A percentile compares a stretch with the other conserved stretches of the same genome.
phyloP scores from a whole-genome alignment of 257 asterid genomes.

The Galeopsis tetrahit region DNA sequence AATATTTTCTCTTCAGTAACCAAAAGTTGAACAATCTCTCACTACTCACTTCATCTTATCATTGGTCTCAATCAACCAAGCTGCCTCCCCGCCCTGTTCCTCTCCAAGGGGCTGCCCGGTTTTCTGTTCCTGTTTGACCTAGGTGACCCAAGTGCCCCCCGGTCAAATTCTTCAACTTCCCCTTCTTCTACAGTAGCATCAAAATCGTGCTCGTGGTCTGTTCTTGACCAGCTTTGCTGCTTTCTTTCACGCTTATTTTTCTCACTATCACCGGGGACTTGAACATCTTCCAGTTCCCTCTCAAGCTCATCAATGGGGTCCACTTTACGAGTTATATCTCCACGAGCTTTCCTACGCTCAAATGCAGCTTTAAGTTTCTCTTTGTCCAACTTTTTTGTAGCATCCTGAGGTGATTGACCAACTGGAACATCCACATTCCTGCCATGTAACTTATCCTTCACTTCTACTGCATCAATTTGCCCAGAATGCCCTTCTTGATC shows the following conservation, averaged over 20 bases:
- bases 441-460: slow-evolving; percentile 52
- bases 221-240: slow-evolving; percentile 49
- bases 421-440: slow-evolving; percentile 46
- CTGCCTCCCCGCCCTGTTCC: slow-evolving; percentile 26
- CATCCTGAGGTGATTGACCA: slow-evolving; percentile 59
- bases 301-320: slow-evolving; percentile 79
- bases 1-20: neutral
- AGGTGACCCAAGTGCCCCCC: slow-evolving; percentile 55
- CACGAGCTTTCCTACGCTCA: slow-evolving; percentile 73
- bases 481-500: slow-evolving; percentile 42
- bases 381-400: slow-evolving; percentile 56
- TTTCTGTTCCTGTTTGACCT: slow-evolving; percentile 56
- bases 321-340: slow-evolving; percentile 55
- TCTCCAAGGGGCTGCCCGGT: slow-evolving; percentile 61
- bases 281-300: slow-evolving; percentile 82
- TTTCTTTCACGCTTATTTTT: slow-evolving; percentile 53
- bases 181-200: slow-evolving; percentile 75
- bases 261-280: slow-evolving; percentile 59
- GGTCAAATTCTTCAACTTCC: slow-evolving; percentile 59
- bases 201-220: slow-evolving; percentile 43
- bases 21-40: neutral
- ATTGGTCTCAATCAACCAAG: neutral
- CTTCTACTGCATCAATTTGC: slow-evolving; percentile 48
- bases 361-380: slow-evolving; percentile 82
- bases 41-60: neutral